Base-by-base conservation (phyloP, 306 rosid species). In the Fragaria nilgerrensis region DNA sequence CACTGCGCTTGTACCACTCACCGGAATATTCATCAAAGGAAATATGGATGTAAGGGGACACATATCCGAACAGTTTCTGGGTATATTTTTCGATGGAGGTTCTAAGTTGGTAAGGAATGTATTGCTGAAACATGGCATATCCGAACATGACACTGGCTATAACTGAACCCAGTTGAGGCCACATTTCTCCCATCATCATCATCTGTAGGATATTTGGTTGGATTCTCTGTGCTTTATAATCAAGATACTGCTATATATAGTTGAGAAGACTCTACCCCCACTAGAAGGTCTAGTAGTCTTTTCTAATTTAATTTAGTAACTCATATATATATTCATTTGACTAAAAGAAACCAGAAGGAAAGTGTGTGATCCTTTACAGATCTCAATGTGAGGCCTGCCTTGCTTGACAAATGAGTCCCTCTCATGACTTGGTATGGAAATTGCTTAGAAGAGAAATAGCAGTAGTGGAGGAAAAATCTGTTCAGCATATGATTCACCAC, bases 11-110 rank as follows among this genome's bases (percentile, higher is more conserved):
- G 19, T 67, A 63, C 0, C 78, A 15, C 9, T 85, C 87, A 0
- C 77, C 79, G 9, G 86, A 14, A 43, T 68, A 83, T 20, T 90
- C 88, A 10, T 75, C 76, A 75, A 88, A 88, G 68, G 76, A 81
- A 16, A 90, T 88, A 4, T 82, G 84, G 58, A 88, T 58, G 29
- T 86, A 88, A 29, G 92, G 95, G 27, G 78, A 78, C 1, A 85
- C 43, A 14, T 63, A 68, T 8, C 36, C 75, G 0, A 44, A 22
- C 2, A 77, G 0, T 76, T 78, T 88, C 17, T 75, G 22, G 45
- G 50, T 39, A 70, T 71, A 72, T 5, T 12, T 76, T 70, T 3
- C 11, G 8, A 86, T 1, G 7, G 19, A 48, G 19, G 3, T 8
- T n/a, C 81, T 87, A 32, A 89, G 76, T 39, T 79, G 45, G 3